These are phyloP conservation scores for Ilex aquifolium DNA, from an alignment of 257 asterid genomes.

Conservation along the genomic window DNA sequence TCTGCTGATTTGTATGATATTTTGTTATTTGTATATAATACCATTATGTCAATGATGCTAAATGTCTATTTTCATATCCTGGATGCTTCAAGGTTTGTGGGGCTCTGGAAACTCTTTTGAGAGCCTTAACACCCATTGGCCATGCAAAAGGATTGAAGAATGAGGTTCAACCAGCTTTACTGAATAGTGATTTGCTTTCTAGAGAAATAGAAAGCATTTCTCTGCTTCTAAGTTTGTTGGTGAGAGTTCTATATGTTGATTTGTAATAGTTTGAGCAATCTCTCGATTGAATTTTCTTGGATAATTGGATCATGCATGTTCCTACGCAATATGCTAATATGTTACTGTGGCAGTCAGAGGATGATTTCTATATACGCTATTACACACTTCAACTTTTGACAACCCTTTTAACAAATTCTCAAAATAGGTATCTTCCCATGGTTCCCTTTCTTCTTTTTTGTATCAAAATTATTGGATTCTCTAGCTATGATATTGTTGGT, in stretches of 20 bases:
- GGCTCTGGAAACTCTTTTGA: constrained; percentile 72
- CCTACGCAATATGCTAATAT: constrained; percentile 23
- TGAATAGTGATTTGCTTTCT: constrained; percentile 85
- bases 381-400: constrained; percentile 85
- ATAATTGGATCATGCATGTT: constrained; percentile 6
- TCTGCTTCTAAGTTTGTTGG: constrained; percentile 88
- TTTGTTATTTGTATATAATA: neutral
- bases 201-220: constrained; percentile 83
- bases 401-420: constrained; percentile 86
- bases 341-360: constrained; percentile 66
- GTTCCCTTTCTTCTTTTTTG: constrained; percentile 9
- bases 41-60: constrained; percentile 7
- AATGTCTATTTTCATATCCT: constrained; percentile 14
- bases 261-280: constrained; percentile 6
- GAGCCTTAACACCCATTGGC: constrained; percentile 72
- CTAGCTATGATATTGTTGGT: constrained; percentile 12
- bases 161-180: constrained; percentile 80
- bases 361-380: constrained; percentile 90
- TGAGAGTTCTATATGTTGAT: constrained; percentile 27
- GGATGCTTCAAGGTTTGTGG: constrained; percentile 70
- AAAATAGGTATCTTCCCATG: constrained; percentile 45
- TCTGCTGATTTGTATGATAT: neutral
- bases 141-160: constrained; percentile 51
- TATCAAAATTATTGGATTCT: constrained; percentile 2
- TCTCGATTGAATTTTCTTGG: neutral